These are phyloP conservation scores for Hibiscus syriacus DNA, from an alignment of 345 rosid genomes.

Conservation along the genomic window DNA sequence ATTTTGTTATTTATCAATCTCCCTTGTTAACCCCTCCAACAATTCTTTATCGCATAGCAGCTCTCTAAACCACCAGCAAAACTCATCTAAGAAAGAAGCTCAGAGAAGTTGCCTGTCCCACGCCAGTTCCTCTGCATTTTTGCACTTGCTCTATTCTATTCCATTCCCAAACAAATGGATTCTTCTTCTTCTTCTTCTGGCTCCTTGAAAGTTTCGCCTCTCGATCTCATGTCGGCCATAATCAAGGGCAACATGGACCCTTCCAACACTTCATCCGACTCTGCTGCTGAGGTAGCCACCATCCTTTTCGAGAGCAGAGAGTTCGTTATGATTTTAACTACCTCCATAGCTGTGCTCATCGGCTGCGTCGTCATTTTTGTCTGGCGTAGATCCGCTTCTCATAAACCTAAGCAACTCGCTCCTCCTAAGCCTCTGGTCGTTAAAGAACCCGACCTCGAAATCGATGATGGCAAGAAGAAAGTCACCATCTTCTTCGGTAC, in stretches of 20 bases:
- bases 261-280: constrained; percentile 48
- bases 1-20: neutral
- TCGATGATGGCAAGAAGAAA: constrained; percentile 70
- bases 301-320: constrained; percentile 63
- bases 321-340: constrained; percentile 65
- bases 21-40: neutral
- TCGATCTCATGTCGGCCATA: constrained; percentile 79
- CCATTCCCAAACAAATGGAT: neutral
- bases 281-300: constrained; percentile 38
- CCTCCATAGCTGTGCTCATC: constrained; percentile 81
- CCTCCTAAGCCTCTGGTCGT: constrained; percentile 52
- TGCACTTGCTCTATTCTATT: neutral
- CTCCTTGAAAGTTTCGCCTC: constrained; percentile 48
- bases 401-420: constrained; percentile 30
- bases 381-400: constrained; percentile 63
- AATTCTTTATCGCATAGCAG: constrained; percentile 3
- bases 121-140: neutral
- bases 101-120: constrained; percentile 16
- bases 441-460: constrained; percentile 21
- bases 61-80: constrained; percentile 25
- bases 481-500: constrained; percentile 87
- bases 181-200: constrained; percentile 22
- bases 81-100: constrained; percentile 11
- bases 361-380: constrained; percentile 75
- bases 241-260: constrained; percentile 66